Percentiles rank a stretch among this genome's conserved stretches.
These are phyloP conservation scores for Sugiyamaella qingdaonensis DNA, from an alignment of 805 yeast genomes.

Conservation along the genomic window DNA sequence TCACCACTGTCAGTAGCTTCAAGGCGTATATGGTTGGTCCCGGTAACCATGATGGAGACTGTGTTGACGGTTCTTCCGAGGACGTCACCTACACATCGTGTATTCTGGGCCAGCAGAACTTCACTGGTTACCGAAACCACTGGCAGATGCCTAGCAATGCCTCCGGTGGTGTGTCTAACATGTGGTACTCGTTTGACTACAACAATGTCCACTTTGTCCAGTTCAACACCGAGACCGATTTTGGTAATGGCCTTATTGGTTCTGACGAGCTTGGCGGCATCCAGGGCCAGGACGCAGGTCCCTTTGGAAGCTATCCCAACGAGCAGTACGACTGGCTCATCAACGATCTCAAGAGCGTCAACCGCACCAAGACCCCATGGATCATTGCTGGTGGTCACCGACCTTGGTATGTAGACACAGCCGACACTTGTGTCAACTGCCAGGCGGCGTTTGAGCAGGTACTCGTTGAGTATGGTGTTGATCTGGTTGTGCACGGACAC, in stretches of 20 bases:
- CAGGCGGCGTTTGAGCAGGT: constrained; percentile 20
- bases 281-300: constrained; percentile 23
- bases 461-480: constrained; percentile 19
- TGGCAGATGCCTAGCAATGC: constrained; percentile 27
- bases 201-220: constrained; percentile 29
- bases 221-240: constrained; percentile 27
- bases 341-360: constrained; percentile 24
- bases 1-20: constrained; percentile 10
- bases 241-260: constrained; percentile 20
- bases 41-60: constrained; percentile 24
- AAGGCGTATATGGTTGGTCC: constrained; percentile 25
- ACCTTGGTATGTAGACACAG: constrained; percentile 25
- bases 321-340: constrained; percentile 28
- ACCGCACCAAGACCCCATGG: constrained; percentile 27
- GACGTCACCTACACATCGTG: constrained; percentile 16
- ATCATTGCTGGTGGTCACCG: constrained; percentile 23
- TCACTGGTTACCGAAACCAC: constrained; percentile 27
- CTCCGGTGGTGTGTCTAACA: constrained; percentile 25
- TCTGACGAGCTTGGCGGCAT: constrained; percentile 21
- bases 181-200: constrained; percentile 31
- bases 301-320: constrained; percentile 18
- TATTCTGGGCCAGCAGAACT: constrained; percentile 25
- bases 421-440: constrained; percentile 16
- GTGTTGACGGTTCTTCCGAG: constrained; percentile 14
- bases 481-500: constrained; percentile 23